These are phyloP conservation scores for Backusella westeae DNA, from an alignment of 192 early-diverging fungal genomes.

Conservation along the genomic window DNA sequence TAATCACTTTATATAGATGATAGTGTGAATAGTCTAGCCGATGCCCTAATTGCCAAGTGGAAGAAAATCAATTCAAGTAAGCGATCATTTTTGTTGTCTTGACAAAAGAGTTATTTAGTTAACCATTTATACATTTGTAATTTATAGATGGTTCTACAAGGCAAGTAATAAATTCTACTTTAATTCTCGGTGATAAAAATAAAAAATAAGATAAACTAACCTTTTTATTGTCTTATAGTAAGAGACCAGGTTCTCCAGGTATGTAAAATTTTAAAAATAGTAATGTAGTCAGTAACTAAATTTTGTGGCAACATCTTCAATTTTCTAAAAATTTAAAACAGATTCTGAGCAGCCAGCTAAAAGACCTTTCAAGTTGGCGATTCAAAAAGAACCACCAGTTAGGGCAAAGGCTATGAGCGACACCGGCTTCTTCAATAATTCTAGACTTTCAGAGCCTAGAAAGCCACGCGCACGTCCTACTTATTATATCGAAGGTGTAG, in stretches of 20 bases:
- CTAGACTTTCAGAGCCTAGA: background rate
- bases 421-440: background rate
- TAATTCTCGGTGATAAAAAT: background rate
- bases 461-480: background rate
- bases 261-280: background rate
- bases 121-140: background rate
- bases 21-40: background rate
- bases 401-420: background rate
- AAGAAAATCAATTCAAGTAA: background rate
- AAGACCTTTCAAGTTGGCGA: background rate
- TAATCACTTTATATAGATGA: background rate
- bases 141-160: background rate
- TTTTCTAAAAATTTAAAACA: background rate
- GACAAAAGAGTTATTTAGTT: background rate
- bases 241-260: background rate
- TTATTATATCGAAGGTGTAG: background rate
- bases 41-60: background rate
- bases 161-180: background rate
- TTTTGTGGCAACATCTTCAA: background rate
- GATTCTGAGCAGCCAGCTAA: background rate
- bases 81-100: background rate
- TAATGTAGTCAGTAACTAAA: background rate
- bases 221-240: background rate
- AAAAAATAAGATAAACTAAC: background rate
- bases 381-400: conserved; percentile 6